Base-by-base conservation (phyloP, 805 yeast genomes). In the Blastobotrys peoriensis region DNA sequence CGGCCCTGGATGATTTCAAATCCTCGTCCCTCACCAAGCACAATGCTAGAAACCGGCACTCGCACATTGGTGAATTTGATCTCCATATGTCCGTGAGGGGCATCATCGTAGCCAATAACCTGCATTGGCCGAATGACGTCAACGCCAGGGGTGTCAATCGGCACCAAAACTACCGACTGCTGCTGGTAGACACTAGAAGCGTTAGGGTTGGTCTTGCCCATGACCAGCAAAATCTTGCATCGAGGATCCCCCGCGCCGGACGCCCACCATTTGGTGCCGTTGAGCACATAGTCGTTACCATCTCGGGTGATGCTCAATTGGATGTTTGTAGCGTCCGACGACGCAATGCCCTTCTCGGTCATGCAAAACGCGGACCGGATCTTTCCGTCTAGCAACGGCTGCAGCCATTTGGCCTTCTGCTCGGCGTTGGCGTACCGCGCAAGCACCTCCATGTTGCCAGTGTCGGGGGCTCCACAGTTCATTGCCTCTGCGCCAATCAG, bases 31-130 rank as follows among this genome's bases (percentile, higher is more conserved):
- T 63, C 68, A 6, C 71, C 72, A 44, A 72, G 63, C 1, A 74
- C 56, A 45, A 76, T 64, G n/a, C 63, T 57, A 42, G 71, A 67
- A 15, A 60, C 52, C 3, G 77, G 72, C 6, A 79, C 69, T 42
- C 68, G 75, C 48, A 67, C 73, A 54, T 74, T 64, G 27, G 66
- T 61, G 58, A 79, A 79, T 40, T 60, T 66, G 44, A 79, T 69
- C 57, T 79, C 83, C 64, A 75, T 74, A 56, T 79, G 84, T n/a
- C 85, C 85, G 57, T 79, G 84, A 3, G 85, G 85, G 21, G 83
- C 83, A 56, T 79, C 84, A 55, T 79, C 84, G 50, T 69, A 76
- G 2, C 84, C 84, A 55, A 75, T 73, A 1, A 79, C 76, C 16
- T 55, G 47, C 53, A 78, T 64, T 3, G 82, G 81, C 36, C 84